Evolutionary conservation across 2,329 filamentous ascomycete species (phyloP).

Genomic region (Cladophialophora bantiana): DNA sequence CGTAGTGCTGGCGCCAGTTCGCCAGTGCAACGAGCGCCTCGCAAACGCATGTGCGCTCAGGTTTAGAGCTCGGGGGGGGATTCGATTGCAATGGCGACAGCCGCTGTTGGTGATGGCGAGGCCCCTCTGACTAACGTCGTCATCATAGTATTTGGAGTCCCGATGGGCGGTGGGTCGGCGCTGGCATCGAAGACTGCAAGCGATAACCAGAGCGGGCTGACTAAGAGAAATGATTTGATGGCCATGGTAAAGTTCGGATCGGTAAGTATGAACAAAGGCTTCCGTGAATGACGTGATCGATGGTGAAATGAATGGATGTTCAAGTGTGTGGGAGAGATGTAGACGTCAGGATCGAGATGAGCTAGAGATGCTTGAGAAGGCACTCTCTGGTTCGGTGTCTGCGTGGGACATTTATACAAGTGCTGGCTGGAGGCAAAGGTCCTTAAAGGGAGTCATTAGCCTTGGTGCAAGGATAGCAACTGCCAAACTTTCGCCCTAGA

Average conservation of each 20-base stretch:
- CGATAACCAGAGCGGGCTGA: not conserved
- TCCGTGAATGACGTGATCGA: not conserved
- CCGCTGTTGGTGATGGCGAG: not conserved
- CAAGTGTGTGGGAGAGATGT: not conserved
- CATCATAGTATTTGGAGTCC: not conserved
- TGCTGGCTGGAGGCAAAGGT: not conserved
- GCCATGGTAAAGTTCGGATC: not conserved
- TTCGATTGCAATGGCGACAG: not conserved
- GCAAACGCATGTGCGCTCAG: constrained; percentile 5
- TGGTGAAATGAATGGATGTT: not conserved
- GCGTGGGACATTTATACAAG: not conserved
- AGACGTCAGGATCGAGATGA: not conserved
- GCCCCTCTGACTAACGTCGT: not conserved
- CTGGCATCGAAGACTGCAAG: not conserved
- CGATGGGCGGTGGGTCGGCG: not conserved
- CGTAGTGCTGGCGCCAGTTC: constrained; percentile 1
- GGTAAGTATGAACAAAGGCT: not conserved
- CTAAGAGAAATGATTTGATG: not conserved
- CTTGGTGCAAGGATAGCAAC: not conserved
- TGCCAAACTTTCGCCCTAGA: too few species aligned
- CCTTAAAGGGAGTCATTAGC: not conserved
- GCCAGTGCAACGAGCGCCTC: constrained; percentile 11
- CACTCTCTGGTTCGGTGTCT: not conserved
- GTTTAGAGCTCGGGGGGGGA: not conserved
- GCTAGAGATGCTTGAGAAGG: not conserved